A percentile compares a stretch with the other conserved stretches of the same genome.
phyloP scores from a whole-genome alignment of 345 rosid genomes.

The Populus deltoides region DNA sequence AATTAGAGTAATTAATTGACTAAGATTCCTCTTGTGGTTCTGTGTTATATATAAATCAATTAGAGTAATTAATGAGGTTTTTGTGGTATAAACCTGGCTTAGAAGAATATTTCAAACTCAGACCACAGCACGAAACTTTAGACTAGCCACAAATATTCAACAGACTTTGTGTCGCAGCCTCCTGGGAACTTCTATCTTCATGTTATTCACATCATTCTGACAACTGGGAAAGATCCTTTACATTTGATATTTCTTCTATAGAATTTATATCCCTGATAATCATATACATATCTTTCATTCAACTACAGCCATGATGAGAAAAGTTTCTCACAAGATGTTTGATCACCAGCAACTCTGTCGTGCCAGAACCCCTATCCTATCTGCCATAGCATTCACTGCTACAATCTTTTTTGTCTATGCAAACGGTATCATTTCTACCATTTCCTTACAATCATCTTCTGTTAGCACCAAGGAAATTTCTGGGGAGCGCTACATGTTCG shows the following conservation, averaged over 20 bases:
- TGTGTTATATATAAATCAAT: too few relatives aligned
- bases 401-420: conserved; percentile 37
- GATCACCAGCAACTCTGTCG: conserved; percentile 17
- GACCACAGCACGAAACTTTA: background rate
- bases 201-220: background rate
- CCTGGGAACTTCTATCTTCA: background rate
- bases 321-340: conserved; percentile 9
- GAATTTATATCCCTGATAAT: background rate
- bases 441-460: conserved; percentile 18
- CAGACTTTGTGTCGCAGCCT: background rate
- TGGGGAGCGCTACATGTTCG: conserved; percentile 16
- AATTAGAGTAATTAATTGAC: too few relatives aligned
- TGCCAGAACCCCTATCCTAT: conserved; percentile 27
- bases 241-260: background rate
- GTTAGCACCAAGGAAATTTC: conserved; percentile 7
- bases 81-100: background rate
- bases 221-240: background rate
- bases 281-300: background rate
- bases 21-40: too few relatives aligned
- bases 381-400: conserved; percentile 28
- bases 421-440: conserved; percentile 28
- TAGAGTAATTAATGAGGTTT: too few relatives aligned
- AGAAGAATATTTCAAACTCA: background rate
- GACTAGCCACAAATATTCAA: background rate
- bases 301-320: conserved; percentile 14